Conservation (phyloP, 2,329 filamentous ascomycete species). For the Colletotrichum tamarilloi region DNA sequence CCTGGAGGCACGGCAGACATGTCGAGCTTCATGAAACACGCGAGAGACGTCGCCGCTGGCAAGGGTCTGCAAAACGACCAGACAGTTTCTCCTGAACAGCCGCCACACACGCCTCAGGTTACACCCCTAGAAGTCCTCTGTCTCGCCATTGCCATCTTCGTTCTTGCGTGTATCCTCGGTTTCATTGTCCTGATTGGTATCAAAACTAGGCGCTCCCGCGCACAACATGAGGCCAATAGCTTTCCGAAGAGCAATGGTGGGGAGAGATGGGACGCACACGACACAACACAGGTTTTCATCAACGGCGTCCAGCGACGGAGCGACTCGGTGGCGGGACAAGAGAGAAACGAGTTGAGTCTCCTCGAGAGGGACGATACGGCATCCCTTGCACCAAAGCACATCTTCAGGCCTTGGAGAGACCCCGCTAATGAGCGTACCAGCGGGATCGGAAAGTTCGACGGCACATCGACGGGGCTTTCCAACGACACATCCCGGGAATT, state of each 20-base stretch:
- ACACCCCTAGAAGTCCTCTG: slow-evolving; percentile 47
- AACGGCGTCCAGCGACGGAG: slow-evolving; percentile 42
- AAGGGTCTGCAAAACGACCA: neutral
- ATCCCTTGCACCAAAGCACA: slow-evolving; percentile 15
- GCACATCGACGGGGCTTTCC: slow-evolving; percentile 30
- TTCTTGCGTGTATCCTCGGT: slow-evolving; percentile 46
- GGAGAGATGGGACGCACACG: neutral
- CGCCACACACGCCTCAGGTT: slow-evolving; percentile 34
- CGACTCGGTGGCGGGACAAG: slow-evolving; percentile 40
- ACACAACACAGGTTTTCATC: slow-evolving; percentile 37
- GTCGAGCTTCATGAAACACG: neutral
- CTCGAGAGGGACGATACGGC: slow-evolving; percentile 38
- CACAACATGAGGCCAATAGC: slow-evolving; percentile 34
- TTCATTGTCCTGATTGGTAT: slow-evolving; percentile 43
- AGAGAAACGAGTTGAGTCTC: slow-evolving; percentile 39
- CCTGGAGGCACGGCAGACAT: neutral
- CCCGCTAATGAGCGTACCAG: neutral
- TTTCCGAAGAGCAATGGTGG: slow-evolving; percentile 14
- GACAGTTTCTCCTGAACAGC: neutral
- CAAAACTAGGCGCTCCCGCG: neutral
- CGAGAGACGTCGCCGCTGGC: neutral
- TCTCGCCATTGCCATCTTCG: slow-evolving; percentile 45
- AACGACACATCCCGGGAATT: slow-evolving; percentile 6
- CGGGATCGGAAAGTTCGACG: slow-evolving; percentile 10
- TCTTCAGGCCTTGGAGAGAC: slow-evolving; percentile 1